phyloP scores from a whole-genome alignment of 768 basidiomycete species.

The Leccinum incarnatum region DNA sequence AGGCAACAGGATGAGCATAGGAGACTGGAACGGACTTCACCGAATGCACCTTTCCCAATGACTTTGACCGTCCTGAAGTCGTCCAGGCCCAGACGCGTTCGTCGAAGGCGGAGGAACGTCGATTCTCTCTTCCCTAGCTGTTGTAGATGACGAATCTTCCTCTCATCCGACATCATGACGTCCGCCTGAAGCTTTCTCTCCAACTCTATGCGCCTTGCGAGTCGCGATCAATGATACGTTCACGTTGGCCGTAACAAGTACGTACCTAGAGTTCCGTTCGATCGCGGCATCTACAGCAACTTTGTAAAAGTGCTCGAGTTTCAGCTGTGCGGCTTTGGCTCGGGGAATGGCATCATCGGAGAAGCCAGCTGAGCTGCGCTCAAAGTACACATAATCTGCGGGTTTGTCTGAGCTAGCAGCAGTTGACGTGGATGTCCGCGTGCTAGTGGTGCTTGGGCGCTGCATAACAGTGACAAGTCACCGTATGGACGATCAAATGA shows the following conservation, averaged over 20 bases:
- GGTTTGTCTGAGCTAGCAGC: slow-evolving; percentile 35
- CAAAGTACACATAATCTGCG: slow-evolving; percentile 88
- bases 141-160: slow-evolving; percentile 79
- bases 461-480: slow-evolving; percentile 20
- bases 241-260: background rate
- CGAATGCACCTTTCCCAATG: slow-evolving; percentile 98
- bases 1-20: background rate
- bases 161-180: slow-evolving; percentile 70
- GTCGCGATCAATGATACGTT: slow-evolving; percentile 2
- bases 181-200: slow-evolving; percentile 78
- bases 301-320: slow-evolving; percentile 96
- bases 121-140: slow-evolving; percentile 87
- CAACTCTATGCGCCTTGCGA: slow-evolving; percentile 75
- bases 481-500: background rate
- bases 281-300: slow-evolving; percentile 95
- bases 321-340: slow-evolving; percentile 89
- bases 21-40: slow-evolving; percentile 62
- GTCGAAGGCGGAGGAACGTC: slow-evolving; percentile 79
- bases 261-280: slow-evolving; percentile 85
- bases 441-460: slow-evolving; percentile 29
- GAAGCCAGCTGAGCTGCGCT: slow-evolving; percentile 72
- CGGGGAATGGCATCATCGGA: slow-evolving; percentile 79
- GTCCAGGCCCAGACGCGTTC: slow-evolving; percentile 87
- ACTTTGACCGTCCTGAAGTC: slow-evolving; percentile 98
- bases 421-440: slow-evolving; percentile 24